phyloP scores from a whole-genome alignment of 768 basidiomycete species.

The Fibroporia radiculosa region DNA sequence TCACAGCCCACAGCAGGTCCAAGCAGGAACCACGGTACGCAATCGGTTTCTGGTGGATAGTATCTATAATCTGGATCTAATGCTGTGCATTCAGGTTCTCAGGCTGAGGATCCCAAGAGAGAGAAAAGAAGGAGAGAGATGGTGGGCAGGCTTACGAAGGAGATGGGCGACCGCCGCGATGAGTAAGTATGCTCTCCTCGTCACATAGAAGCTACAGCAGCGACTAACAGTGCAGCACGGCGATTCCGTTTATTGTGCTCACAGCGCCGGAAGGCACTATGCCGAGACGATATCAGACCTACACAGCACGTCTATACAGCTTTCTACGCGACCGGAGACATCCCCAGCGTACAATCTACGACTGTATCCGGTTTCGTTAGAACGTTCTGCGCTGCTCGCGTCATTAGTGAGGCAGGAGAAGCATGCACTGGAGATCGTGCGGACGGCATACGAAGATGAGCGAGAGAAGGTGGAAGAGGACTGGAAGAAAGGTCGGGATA shows the following conservation, averaged over 20 bases:
- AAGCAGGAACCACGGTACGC: constrained; percentile 35
- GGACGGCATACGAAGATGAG: constrained; percentile 72
- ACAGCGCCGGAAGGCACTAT: constrained; percentile 48
- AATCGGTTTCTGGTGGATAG: constrained; percentile 9
- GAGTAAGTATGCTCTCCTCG: constrained; percentile 46
- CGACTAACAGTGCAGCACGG: too few relatives aligned
- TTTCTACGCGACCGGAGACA: constrained; percentile 62
- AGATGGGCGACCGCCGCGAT: constrained; percentile 66
- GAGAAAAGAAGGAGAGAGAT: constrained; percentile 66
- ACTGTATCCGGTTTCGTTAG: constrained; percentile 59
- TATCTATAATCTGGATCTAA: constrained; percentile 2
- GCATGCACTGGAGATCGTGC: constrained; percentile 56
- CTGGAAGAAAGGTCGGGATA: constrained; percentile 66
- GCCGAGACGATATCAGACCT: constrained; percentile 55
- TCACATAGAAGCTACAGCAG: too few relatives aligned
- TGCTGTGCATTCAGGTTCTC: constrained; percentile 10
- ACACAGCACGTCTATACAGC: constrained; percentile 50
- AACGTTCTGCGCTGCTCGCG: constrained; percentile 67
- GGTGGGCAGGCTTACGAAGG: constrained; percentile 63
- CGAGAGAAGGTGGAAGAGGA: constrained; percentile 76
- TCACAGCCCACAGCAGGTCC: constrained; percentile 34
- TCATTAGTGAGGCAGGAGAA: constrained; percentile 62
- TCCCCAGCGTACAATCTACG: constrained; percentile 61
- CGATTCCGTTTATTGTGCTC: constrained; percentile 5
- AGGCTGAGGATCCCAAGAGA: constrained; percentile 40